Percentiles rank a stretch among this genome's conserved stretches.
phyloP scores from a whole-genome alignment of 2,329 filamentous ascomycete genomes.

The Phyllosticta citribraziliensis region DNA sequence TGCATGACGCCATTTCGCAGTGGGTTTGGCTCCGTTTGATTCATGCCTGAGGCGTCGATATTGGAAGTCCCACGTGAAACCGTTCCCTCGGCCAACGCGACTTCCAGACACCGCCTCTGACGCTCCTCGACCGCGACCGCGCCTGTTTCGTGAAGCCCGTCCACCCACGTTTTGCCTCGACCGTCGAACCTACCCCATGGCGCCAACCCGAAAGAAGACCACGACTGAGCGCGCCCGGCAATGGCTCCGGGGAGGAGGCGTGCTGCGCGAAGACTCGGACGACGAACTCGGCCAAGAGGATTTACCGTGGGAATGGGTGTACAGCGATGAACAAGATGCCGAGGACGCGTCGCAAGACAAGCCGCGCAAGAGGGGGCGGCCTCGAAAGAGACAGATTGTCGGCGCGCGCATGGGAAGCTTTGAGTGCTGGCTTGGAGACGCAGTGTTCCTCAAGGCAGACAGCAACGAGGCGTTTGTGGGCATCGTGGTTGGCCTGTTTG shows the following conservation, averaged over 20 bases:
- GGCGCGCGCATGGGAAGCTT: constrained; percentile 78
- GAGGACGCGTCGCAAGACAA: constrained; percentile 17
- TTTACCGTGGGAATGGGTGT: constrained; percentile 46
- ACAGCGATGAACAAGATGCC: constrained; percentile 37
- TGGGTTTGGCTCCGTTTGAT: not conserved
- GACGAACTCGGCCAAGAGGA: constrained; percentile 60
- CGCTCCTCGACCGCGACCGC: not conserved
- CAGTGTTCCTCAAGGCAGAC: constrained; percentile 78
- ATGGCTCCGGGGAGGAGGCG: constrained; percentile 49
- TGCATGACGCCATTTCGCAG: not conserved
- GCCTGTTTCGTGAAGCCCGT: not conserved
- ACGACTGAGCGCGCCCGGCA: constrained; percentile 38
- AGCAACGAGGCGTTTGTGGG: constrained; percentile 90
- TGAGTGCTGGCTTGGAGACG: constrained; percentile 70
- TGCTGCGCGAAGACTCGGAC: constrained; percentile 71
- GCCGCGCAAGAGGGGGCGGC: constrained; percentile 22
- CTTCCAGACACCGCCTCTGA: not conserved
- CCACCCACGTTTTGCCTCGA: not conserved
- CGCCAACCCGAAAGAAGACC: constrained; percentile 30
- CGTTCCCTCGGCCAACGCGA: not conserved
- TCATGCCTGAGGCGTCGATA: not conserved
- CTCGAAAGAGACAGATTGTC: constrained; percentile 47
- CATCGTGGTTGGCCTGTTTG: constrained; percentile 72
- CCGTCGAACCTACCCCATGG: not conserved
- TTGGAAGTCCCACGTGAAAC: not conserved